These are phyloP conservation scores for Passalora sequoiae DNA, from an alignment of 2,329 filamentous ascomycete genomes.

Conservation along the genomic window DNA sequence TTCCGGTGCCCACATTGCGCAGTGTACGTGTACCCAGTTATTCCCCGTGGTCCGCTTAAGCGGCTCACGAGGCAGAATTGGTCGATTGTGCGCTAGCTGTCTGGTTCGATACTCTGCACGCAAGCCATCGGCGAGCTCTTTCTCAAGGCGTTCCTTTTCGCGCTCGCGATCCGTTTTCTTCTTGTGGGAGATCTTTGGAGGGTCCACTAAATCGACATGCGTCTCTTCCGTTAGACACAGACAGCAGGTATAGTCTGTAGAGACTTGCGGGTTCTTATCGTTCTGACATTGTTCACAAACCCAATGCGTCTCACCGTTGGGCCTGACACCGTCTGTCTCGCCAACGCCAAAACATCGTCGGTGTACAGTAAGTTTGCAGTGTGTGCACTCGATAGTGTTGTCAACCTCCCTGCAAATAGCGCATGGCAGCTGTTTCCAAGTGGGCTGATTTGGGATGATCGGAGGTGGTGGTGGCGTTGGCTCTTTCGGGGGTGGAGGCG, in stretches of 20 bases:
- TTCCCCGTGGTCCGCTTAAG: slow-evolving; percentile 92
- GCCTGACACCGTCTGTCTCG: slow-evolving; percentile 53
- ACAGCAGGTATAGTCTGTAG: slow-evolving; percentile 91
- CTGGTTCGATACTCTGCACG: slow-evolving; percentile 76
- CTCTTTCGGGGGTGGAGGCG: slow-evolving; percentile 44
- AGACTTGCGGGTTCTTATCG: slow-evolving; percentile 84
- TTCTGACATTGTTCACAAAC: slow-evolving; percentile 93
- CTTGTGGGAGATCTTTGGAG: slow-evolving; percentile 69
- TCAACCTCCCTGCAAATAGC: slow-evolving; percentile 75
- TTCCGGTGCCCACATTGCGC: slow-evolving; percentile 86
- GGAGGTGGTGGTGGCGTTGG: slow-evolving; percentile 57
- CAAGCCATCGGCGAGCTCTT: slow-evolving; percentile 72
- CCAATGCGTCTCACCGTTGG: slow-evolving; percentile 61
- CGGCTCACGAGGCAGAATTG: slow-evolving; percentile 77
- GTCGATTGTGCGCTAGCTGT: slow-evolving; percentile 79
- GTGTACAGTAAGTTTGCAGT: slow-evolving; percentile 89
- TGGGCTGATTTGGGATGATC: slow-evolving; percentile 68
- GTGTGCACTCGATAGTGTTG: slow-evolving; percentile 68
- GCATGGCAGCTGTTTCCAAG: slow-evolving; percentile 73
- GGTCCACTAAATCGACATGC: slow-evolving; percentile 76
- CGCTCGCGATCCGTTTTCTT: slow-evolving; percentile 92
- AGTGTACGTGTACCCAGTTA: slow-evolving; percentile 96
- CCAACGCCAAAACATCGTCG: slow-evolving; percentile 87
- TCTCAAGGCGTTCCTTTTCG: slow-evolving; percentile 80
- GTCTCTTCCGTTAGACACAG: slow-evolving; percentile 80